Conservation (phyloP, 2,329 filamentous ascomycete species). For the Knoxdaviesia proteae region DNA sequence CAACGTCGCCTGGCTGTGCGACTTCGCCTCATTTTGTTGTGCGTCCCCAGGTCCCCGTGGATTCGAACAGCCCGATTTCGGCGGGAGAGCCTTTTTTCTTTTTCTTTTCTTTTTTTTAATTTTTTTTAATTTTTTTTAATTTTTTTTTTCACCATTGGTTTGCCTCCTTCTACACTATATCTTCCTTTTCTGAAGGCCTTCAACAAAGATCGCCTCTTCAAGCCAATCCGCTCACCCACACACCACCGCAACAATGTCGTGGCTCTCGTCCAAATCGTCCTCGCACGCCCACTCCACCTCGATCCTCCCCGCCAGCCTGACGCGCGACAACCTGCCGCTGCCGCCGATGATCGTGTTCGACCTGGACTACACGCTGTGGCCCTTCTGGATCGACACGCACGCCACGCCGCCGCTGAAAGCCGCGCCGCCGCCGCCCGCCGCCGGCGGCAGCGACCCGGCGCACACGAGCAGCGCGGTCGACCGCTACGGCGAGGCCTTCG, state of each 20-base stretch:
- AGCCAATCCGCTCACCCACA: background rate
- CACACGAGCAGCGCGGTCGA: constrained; percentile 25
- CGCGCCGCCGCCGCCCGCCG: constrained; percentile 7
- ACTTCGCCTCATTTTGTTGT: no score
- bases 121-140: background rate
- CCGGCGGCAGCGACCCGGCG: constrained; percentile 5
- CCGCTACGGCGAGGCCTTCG: constrained; percentile 41
- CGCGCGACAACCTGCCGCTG: constrained; percentile 39
- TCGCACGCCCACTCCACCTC: constrained; percentile 6
- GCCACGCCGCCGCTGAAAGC: constrained; percentile 50
- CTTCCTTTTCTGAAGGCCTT: no score
- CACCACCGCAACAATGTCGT: background rate
- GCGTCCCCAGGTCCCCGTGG: no score
- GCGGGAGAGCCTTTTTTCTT: background rate
- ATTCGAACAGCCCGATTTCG: no score
- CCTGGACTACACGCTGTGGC: constrained; percentile 97
- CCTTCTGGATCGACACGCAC: constrained; percentile 94
- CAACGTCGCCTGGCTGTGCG: no score
- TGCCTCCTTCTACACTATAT: no score
- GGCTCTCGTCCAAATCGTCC: constrained; percentile 5
- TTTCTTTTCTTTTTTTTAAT: background rate
- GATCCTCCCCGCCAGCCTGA: constrained; percentile 20
- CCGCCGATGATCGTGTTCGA: constrained; percentile 81
- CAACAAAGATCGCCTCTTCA: background rate
- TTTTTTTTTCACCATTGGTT: background rate